Percentiles rank a stretch among this genome's conserved stretches.
Evolutionary conservation across 2,329 filamentous ascomycete genomes (phyloP).

Genomic region (Drechslera avenae): DNA sequence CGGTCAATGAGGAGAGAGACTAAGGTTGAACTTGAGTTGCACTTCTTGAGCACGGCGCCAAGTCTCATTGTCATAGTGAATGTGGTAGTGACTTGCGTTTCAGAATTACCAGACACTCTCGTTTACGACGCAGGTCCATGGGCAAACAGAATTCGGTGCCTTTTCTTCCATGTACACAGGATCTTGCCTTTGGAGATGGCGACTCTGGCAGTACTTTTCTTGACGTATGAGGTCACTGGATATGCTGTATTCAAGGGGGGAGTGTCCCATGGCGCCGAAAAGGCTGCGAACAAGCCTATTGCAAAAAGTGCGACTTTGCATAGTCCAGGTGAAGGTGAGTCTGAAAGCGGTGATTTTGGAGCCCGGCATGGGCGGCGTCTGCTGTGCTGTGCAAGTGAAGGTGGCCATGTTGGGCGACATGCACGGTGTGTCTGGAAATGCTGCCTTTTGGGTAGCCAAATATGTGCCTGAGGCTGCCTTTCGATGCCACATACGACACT

Average conservation of each 20-base stretch:
- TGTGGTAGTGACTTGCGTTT: conserved; percentile 7
- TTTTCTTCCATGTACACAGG: not conserved
- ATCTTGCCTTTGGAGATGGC: not conserved
- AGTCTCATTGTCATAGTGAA: conserved; percentile 4
- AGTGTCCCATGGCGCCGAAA: not conserved
- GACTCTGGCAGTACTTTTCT: not conserved
- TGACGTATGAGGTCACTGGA: not conserved
- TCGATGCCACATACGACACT: not conserved
- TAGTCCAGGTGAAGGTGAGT: conserved; percentile 18
- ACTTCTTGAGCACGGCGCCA: not conserved
- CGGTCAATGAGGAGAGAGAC: not conserved
- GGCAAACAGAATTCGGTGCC: not conserved
- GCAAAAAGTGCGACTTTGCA: not conserved
- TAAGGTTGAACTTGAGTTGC: not conserved
- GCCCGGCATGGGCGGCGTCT: not conserved
- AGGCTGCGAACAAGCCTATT: not conserved
- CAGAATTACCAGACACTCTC: conserved; percentile 1
- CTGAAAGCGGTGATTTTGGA: not conserved
- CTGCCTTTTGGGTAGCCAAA: not conserved
- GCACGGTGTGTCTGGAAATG: not conserved
- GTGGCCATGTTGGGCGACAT: not conserved
- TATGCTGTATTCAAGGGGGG: not conserved
- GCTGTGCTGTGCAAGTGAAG: conserved; percentile 18
- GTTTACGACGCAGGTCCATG: not conserved
- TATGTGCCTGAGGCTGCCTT: not conserved